Evolutionary conservation across 805 yeast species (phyloP), one percentile per base, ranked within the genome.

Genomic region (Ascoidea tarda): DNA sequence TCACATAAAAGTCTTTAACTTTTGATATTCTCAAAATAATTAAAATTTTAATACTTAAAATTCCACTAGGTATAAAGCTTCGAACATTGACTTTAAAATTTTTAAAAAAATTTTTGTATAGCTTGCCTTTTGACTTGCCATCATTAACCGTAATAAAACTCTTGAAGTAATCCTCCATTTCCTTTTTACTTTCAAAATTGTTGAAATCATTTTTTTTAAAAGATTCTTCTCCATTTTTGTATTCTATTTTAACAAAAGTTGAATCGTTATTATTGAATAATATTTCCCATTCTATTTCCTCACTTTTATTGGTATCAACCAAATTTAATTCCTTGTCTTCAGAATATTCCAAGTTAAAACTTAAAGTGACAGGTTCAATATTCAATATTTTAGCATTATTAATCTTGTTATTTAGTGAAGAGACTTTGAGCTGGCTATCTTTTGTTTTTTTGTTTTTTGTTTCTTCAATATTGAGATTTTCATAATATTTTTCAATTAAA

Each of bases 171-270:
- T 21, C 28, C 28, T 21, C 28, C 28, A 21, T 21, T 21, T 21
- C 28, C 28, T 3, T 21, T 21, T 21, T 21, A 21, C 12, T 69
- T 61, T 5, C 68, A 62, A 49, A 77, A 77, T 55, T 73, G 76
- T 6, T 72, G 64, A 21, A 66, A 46, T 80, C 77, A 45, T 73
- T 58, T 44, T 66, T 64, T 56, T 67, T 67, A 45, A 72, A 62
- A 50, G 76, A 69, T 4, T 64, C 57, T 10, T 66, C 63, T 33
- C 71, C 69, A 8, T 73, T 57, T 6, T 55, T 55, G 6, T 65
- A 63, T 12, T 21, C 28, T 21, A 21, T 21, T 21, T 21, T 21
- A 21, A 21, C 28, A 21, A 21, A 21, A 21, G 28, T 21, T 21
- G 28, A 21, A 21, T 3, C 28, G 28, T 21, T 21, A 21, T 21